Evolutionary conservation across 2,329 filamentous ascomycete species (phyloP), one percentile per base, ranked within the genome.

Genomic region (Xylariaceae sp.): DNA sequence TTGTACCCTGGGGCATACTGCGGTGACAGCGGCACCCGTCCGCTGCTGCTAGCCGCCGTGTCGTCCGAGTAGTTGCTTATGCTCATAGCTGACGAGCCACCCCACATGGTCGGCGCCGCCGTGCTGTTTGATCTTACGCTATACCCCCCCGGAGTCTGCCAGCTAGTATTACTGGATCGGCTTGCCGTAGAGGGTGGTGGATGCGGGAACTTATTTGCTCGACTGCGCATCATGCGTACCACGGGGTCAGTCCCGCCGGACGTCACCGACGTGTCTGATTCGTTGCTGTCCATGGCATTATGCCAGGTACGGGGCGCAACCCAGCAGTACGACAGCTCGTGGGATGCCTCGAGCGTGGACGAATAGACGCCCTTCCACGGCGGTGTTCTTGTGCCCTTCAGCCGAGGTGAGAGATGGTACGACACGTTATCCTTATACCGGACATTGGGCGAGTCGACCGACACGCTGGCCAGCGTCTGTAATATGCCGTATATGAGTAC

Each of bases 401-500:
- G 75, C 1, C 79, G 77, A 1, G 83, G 80, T 12, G 78, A 82
- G 6, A 87, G 74, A 65, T 87, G 83, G 65, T 87, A 87, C 16
- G 77, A 61, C 2, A 87, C 84, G 26, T 61, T 61, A 6, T 82
- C 79, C 3, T 74, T 76, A 69, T 83, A 82, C 11, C 79, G 77
- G 7, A 85, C 73, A 34, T 78, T 76, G 9, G 80, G 82, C 1
- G 80, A 77, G 56, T 87, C 85, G 1, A 86, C 83, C 0, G 82
- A 81, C 6, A 88, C 75, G 21, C 80, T 81, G 2, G 84, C 84
- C 2, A 87, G 77, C 0, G 81, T 82, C 69, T 88, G 85, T 14
- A 87, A 71, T 9, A 87, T 73, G 3, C 80, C 82, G 64, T 87
- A 87, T 19, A 87, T 78, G 3, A 87, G 73, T 3, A 86, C 74